Conservation (phyloP, 2,329 filamentous ascomycete genomes). For the Penicillium rolfsii region DNA sequence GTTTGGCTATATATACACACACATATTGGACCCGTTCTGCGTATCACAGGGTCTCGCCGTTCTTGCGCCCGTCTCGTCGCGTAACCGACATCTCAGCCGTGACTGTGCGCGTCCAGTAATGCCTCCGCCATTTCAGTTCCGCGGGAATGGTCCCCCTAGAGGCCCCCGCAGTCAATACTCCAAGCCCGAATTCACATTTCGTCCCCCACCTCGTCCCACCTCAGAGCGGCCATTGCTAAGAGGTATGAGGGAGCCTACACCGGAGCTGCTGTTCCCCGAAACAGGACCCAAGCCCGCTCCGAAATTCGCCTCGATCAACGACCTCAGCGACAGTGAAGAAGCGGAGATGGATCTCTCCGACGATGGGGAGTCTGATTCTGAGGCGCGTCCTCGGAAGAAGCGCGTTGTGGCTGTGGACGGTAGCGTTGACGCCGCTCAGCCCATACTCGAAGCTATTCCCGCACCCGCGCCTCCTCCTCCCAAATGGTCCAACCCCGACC, state of each 20-base stretch:
- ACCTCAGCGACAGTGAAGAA: slow-evolving; percentile 52
- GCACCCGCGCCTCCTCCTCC: slow-evolving; percentile 50
- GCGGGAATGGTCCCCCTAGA: slow-evolving; percentile 11
- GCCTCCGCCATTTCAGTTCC: slow-evolving; percentile 26
- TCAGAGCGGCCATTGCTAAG: slow-evolving; percentile 44
- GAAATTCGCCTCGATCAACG: slow-evolving; percentile 44
- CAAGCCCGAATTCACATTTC: slow-evolving; percentile 46
- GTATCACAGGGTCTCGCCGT: not conserved
- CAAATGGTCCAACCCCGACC: slow-evolving; percentile 95
- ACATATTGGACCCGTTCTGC: not conserved
- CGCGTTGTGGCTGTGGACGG: slow-evolving; percentile 36
- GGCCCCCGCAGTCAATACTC: slow-evolving; percentile 26
- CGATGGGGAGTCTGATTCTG: slow-evolving; percentile 42
- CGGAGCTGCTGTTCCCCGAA: slow-evolving; percentile 36
- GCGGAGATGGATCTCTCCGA: slow-evolving; percentile 50
- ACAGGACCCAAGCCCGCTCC: slow-evolving; percentile 33
- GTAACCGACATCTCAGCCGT: not conserved
- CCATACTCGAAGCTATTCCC: slow-evolving; percentile 27
- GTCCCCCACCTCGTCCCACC: slow-evolving; percentile 39
- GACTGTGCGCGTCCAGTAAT: slow-evolving; percentile 7
- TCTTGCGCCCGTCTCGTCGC: not conserved
- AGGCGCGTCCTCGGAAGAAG: slow-evolving; percentile 45
- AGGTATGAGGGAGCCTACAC: slow-evolving; percentile 39
- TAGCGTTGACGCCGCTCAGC: slow-evolving; percentile 19
- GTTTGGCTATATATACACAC: not conserved